Percentiles rank a stretch among this genome's conserved stretches.
These are phyloP conservation scores for Syzygium malaccense DNA, from an alignment of 441 rosid species.

Conservation along the genomic window DNA sequence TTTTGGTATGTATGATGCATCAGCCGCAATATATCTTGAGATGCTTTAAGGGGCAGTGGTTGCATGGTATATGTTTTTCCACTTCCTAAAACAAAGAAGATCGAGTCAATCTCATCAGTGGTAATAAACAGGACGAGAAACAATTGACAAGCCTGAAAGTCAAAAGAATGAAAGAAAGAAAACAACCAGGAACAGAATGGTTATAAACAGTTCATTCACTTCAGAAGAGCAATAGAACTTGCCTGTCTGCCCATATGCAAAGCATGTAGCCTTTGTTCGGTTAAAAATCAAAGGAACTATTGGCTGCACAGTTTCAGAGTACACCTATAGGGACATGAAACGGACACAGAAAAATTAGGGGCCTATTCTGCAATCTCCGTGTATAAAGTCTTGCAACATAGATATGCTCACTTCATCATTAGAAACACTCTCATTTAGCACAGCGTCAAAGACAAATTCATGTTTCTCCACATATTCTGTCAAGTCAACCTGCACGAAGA, in stretches of 20 bases:
- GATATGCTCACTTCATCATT: slow-evolving; percentile 78
- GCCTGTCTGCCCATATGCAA: slow-evolving; percentile 99
- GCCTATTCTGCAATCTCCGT: background rate
- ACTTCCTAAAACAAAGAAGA: slow-evolving; percentile 50
- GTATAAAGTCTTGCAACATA: background rate
- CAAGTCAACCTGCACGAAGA: slow-evolving; percentile 66
- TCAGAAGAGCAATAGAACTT: background rate
- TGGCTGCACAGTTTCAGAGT: slow-evolving; percentile 91
- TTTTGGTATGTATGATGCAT: slow-evolving; percentile 83
- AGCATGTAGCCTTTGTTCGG: slow-evolving; percentile 95
- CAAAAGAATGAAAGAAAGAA: background rate
- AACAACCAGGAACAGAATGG: background rate
- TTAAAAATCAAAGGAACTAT: slow-evolving; percentile 93
- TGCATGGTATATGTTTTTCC: slow-evolving; percentile 98
- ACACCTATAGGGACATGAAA: slow-evolving; percentile 43
- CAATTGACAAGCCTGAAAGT: background rate
- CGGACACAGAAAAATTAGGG: background rate
- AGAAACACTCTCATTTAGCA: slow-evolving; percentile 87
- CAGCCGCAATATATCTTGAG: slow-evolving; percentile 84
- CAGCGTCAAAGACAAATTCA: slow-evolving; percentile 95
- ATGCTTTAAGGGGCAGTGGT: slow-evolving; percentile 91
- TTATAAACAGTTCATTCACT: background rate
- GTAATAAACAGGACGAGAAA: background rate
- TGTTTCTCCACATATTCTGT: slow-evolving; percentile 92
- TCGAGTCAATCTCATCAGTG: background rate